These are phyloP conservation scores for Coniochaeta sp. DNA, from an alignment of 2,329 filamentous ascomycete genomes.

Conservation along the genomic window DNA sequence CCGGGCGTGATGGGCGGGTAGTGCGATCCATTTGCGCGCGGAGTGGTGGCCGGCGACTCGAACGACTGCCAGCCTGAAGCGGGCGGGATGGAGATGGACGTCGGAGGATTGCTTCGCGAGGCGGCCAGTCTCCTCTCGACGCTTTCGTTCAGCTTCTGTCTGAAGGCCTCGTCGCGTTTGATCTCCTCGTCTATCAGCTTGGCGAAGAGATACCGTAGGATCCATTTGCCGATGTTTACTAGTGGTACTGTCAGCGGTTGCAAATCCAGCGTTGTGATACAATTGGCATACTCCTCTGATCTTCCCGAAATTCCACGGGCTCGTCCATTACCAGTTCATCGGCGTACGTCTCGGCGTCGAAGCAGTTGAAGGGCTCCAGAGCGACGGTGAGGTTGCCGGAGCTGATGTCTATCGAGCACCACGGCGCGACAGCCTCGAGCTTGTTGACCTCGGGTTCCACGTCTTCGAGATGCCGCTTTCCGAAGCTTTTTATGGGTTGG, in stretches of 20 bases:
- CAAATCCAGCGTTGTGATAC: too few relatives aligned
- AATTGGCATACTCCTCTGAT: slow-evolving; percentile 71
- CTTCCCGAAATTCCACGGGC: slow-evolving; percentile 76
- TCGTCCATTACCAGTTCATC: slow-evolving; percentile 75
- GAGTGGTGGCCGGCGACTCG: slow-evolving; percentile 46
- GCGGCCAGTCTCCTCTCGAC: slow-evolving; percentile 50
- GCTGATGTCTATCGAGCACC: slow-evolving; percentile 91
- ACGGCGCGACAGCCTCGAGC: slow-evolving; percentile 81
- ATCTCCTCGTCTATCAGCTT: slow-evolving; percentile 88
- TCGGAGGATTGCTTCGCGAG: slow-evolving; percentile 51
- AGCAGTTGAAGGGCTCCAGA: slow-evolving; percentile 90
- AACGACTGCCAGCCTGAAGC: slow-evolving; percentile 23
- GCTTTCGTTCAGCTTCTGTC: slow-evolving; percentile 59
- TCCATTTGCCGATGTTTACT: slow-evolving; percentile 97
- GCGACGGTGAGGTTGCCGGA: slow-evolving; percentile 88
- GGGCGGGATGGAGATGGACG: slow-evolving; percentile 45
- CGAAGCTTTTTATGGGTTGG: slow-evolving; percentile 81
- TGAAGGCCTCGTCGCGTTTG: slow-evolving; percentile 66
- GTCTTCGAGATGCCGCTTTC: slow-evolving; percentile 89
- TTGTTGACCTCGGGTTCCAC: slow-evolving; percentile 84
- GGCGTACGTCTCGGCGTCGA: slow-evolving; percentile 95
- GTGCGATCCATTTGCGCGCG: slow-evolving; percentile 58
- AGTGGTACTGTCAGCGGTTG: slow-evolving; percentile 9
- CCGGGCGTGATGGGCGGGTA: slow-evolving; percentile 64
- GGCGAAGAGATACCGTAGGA: slow-evolving; percentile 85